These are phyloP conservation scores for Dictyostelium discoideum DNA, from an alignment of 78 protist genomes.

Conservation along the genomic window DNA sequence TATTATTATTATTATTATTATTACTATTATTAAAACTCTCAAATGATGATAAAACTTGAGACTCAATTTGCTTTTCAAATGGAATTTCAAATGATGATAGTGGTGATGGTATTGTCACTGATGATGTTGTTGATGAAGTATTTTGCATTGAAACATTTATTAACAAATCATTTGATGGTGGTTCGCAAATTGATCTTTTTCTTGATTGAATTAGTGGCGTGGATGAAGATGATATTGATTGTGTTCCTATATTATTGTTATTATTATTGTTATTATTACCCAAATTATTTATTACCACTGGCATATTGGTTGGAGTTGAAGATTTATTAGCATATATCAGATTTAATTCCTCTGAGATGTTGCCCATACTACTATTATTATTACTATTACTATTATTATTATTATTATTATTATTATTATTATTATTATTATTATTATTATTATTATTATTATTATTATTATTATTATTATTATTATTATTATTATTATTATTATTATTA, in stretches of 20 bases:
- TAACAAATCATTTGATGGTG: not conserved
- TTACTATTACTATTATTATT: too few relatives aligned
- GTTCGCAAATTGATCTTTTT: not conserved
- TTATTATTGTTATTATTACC: not conserved
- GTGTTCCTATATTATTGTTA: not conserved
- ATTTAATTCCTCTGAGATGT: not conserved
- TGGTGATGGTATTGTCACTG: not conserved
- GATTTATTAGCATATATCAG: not conserved
- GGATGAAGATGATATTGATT: not conserved
- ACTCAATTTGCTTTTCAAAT: not conserved
- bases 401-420: too few relatives aligned
- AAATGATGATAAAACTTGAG: not conserved
- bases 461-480: not conserved
- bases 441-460: too few relatives aligned
- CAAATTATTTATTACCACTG: not conserved
- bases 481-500: too few relatives aligned
- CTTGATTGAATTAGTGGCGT: not conserved
- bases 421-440: too few relatives aligned
- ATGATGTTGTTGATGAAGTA: not conserved
- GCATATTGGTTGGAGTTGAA: not conserved
- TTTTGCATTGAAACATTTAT: not conserved
- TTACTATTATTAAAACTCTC: not conserved
- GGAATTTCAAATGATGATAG: not conserved
- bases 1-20: not conserved
- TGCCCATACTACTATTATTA: not conserved